Percentiles rank a stretch among this genome's conserved stretches.
Evolutionary conservation across 257 asterid genomes (phyloP).

Genomic region (Eucommia ulmoides): DNA sequence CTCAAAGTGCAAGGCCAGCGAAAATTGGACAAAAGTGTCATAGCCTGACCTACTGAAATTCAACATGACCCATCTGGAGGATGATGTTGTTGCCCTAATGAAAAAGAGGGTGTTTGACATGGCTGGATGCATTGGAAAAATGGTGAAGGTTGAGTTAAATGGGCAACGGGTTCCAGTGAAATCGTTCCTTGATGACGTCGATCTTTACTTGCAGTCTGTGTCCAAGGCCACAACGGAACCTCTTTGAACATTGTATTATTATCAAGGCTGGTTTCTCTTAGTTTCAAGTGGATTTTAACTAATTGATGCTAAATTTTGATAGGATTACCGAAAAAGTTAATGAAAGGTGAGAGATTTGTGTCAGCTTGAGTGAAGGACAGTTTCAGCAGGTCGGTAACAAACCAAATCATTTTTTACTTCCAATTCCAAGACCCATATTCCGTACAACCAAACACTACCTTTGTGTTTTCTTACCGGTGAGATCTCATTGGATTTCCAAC

Average conservation of each 20-base stretch:
- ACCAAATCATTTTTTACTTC: neutral
- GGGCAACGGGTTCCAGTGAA: slow-evolving; percentile 61
- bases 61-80: slow-evolving; percentile 74
- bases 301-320: too few relatives aligned
- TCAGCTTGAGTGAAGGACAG: slow-evolving; percentile 90
- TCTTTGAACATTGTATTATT: too few relatives aligned
- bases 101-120: slow-evolving; percentile 84
- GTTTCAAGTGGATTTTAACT: too few relatives aligned
- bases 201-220: slow-evolving; percentile 58
- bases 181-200: slow-evolving; percentile 68
- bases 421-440: neutral
- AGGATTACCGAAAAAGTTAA: slow-evolving; percentile 74
- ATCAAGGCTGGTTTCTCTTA: too few relatives aligned
- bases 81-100: slow-evolving; percentile 89
- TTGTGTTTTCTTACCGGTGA: too few relatives aligned
- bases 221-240: slow-evolving; percentile 30
- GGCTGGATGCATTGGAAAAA: slow-evolving; percentile 86
- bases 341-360: slow-evolving; percentile 81
- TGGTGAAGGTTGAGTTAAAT: slow-evolving; percentile 83
- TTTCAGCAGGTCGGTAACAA: slow-evolving; percentile 65
- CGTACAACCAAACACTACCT: too few relatives aligned
- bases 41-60: slow-evolving; percentile 90
- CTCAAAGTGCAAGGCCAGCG: slow-evolving; percentile 60
- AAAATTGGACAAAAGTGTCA: slow-evolving; percentile 88
- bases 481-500: neutral